A percentile compares a stretch with the other conserved stretches of the same genome.
Conservation (phyloP, 441 rosid species). For the Populus hybrid region DNA sequence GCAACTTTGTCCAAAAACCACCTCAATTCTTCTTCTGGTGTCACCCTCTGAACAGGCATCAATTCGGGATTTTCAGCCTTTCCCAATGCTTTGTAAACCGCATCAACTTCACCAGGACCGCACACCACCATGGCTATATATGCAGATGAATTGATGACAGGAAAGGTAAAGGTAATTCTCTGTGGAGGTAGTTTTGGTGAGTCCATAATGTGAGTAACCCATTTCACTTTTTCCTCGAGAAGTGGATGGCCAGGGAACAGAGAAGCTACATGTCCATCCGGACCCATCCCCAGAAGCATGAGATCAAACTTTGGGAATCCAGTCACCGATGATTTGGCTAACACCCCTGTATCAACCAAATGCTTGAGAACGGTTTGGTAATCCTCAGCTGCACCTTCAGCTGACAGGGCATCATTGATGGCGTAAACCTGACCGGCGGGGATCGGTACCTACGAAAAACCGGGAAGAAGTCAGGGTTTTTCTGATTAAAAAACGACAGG, state of each 20-base stretch:
- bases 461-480: neutral
- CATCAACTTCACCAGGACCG: conserved; percentile 63
- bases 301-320: conserved; percentile 82
- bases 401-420: conserved; percentile 68
- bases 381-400: conserved; percentile 88
- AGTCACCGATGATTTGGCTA: conserved; percentile 43
- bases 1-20: conserved; percentile 89
- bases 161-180: conserved; percentile 83
- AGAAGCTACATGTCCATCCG: conserved; percentile 92
- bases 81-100: conserved; percentile 55
- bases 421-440: conserved; percentile 65
- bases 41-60: conserved; percentile 59
- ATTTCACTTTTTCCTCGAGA: conserved; percentile 54
- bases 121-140: conserved; percentile 63
- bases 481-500: neutral
- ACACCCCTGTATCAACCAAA: conserved; percentile 41
- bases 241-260: conserved; percentile 79
- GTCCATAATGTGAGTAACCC: conserved; percentile 75
- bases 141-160: conserved; percentile 76
- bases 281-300: conserved; percentile 90
- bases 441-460: conserved; percentile 52
- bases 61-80: conserved; percentile 27
- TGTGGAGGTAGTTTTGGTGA: conserved; percentile 87
- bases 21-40: conserved; percentile 65
- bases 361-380: conserved; percentile 71